Conservation (phyloP, 2,329 filamentous ascomycete genomes). For the Neonectria sp. region DNA sequence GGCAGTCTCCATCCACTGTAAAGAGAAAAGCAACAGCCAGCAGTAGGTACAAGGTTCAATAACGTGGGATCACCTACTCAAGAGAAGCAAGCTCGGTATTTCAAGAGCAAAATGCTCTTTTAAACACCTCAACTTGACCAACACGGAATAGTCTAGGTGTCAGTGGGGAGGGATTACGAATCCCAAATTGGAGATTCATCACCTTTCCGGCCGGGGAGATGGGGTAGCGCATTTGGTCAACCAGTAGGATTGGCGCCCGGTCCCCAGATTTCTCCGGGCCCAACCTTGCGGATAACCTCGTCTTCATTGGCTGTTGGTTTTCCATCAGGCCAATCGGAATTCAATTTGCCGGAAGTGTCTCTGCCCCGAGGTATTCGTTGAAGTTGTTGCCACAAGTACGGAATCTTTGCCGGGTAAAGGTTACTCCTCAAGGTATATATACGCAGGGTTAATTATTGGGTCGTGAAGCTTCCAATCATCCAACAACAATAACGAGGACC, state of each 20-base stretch:
- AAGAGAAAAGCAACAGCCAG: too few species aligned
- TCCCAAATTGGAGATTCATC: too few species aligned
- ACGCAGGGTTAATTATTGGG: background rate
- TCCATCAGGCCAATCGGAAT: background rate
- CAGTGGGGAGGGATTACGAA: background rate
- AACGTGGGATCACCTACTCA: too few species aligned
- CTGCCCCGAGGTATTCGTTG: background rate
- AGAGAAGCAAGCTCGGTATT: too few species aligned
- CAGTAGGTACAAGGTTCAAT: too few species aligned
- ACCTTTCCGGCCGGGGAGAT: background rate
- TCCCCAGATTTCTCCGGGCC: background rate
- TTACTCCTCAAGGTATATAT: conserved; percentile 4
- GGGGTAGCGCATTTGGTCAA: background rate
- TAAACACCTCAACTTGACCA: too few species aligned
- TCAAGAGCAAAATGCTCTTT: too few species aligned
- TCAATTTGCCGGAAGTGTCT: background rate
- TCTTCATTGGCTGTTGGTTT: background rate
- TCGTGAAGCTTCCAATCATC: background rate
- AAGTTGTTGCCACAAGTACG: background rate
- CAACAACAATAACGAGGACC: background rate
- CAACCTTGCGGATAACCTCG: background rate
- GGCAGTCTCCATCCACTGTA: too few species aligned
- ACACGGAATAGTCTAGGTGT: too few species aligned
- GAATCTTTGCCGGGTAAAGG: background rate
- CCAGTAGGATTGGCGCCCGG: background rate